These are phyloP conservation scores for Alternaria sp. DNA, from an alignment of 2,329 filamentous ascomycete genomes.

Conservation along the genomic window DNA sequence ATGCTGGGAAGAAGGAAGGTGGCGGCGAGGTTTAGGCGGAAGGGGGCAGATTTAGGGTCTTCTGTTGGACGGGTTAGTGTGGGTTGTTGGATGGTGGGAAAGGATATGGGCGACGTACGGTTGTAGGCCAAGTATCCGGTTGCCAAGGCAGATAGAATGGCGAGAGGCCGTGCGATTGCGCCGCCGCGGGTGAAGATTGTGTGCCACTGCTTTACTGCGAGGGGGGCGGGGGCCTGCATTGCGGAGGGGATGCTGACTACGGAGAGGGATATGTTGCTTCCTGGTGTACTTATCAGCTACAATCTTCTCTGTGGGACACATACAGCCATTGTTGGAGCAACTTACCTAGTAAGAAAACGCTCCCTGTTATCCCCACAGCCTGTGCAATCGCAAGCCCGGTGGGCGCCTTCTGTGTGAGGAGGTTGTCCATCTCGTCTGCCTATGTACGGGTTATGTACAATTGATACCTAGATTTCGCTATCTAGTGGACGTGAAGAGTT, in stretches of 20 bases:
- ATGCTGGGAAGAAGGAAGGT: slow-evolving; percentile 58
- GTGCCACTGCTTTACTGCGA: slow-evolving; percentile 66
- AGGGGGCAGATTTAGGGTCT: slow-evolving; percentile 42
- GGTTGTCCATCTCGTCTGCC: slow-evolving; percentile 30
- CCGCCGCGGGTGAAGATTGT: slow-evolving; percentile 54
- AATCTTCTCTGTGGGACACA: background rate
- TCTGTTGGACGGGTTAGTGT: slow-evolving; percentile 24
- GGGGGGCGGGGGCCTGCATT: slow-evolving; percentile 63
- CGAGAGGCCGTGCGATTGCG: slow-evolving; percentile 52
- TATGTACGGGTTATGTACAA: background rate
- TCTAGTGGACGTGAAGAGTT: no score
- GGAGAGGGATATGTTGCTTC: slow-evolving; percentile 44
- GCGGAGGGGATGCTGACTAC: slow-evolving; percentile 61
- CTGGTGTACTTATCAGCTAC: background rate
- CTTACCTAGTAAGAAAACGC: slow-evolving; percentile 58
- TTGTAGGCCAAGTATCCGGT: slow-evolving; percentile 60
- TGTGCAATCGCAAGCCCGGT: slow-evolving; percentile 58
- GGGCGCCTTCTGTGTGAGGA: slow-evolving; percentile 37
- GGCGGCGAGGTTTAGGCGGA: slow-evolving; percentile 59
- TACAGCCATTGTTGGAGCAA: background rate
- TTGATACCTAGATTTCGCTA: background rate
- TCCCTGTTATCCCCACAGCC: slow-evolving; percentile 61
- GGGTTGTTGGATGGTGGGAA: slow-evolving; percentile 12
- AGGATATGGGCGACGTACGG: slow-evolving; percentile 32
- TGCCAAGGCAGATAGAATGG: slow-evolving; percentile 53